Evolutionary conservation across 352 stramenopile genomes (phyloP), one percentile per base, ranked within the genome.

Genomic region (Phytophthora europaea): DNA sequence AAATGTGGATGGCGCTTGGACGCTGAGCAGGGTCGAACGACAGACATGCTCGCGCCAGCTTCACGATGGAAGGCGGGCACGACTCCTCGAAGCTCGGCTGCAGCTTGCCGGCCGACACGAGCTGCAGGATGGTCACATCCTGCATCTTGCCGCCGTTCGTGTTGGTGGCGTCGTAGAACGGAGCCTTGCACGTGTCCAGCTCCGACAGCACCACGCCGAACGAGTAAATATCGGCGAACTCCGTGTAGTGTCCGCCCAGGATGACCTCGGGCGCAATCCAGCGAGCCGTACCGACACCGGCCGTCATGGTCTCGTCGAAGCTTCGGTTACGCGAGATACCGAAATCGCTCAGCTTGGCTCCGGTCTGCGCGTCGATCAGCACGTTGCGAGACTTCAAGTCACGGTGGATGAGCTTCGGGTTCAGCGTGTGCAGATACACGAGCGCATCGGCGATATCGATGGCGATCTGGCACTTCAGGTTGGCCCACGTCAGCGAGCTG

Each of bases 341-440:
- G 54, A 94, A 94, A 57, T 93, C 84, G 47, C 81, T 91, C 28
- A 94, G 61, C 72, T 94, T 94, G 16, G 85, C 83, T 0, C 82
- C 77, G 9, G 61, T 82, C 57, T 88, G 71, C 9, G 81, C 72
- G 56, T 92, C 83, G 22, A 94, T 86, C 33, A 92, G 66, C 22
- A 94, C 75, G 62, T 92, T 94, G 28, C 83, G 82, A 26, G 84
- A 90, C 72, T 90, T 91, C 31, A 93, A 73, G 60, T 93, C 84
- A 40, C 86, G 83, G 61, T 92, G 82, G 34, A 90, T 89, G 4
- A 91, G 65, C 68, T 90, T 90, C 23, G 83, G 79, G 63, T 88
- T 87, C 16, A 91, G 56, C 38, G 83, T 83, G 76, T 95, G 88
- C 61, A 95, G 61, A 66, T 92, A 92, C 62, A 90, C 86, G 31